Conservation (phyloP, 2,329 filamentous ascomycete genomes). For the Colletotrichum ledebouriae region DNA sequence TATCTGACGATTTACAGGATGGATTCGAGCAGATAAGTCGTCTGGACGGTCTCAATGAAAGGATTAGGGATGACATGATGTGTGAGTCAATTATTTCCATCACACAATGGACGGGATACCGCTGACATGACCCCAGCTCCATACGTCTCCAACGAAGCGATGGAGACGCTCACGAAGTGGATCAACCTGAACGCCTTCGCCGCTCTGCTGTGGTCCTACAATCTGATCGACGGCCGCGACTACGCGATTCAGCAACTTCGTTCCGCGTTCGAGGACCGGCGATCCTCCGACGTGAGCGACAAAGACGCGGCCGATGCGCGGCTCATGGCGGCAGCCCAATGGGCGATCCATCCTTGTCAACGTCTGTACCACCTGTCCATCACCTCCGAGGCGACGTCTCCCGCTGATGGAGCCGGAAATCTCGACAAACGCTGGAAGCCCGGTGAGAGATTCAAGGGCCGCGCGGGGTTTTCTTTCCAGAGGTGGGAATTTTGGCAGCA, state of each 20-base stretch:
- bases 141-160: neutral
- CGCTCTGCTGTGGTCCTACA: conserved; percentile 41
- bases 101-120: neutral
- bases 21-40: conserved; percentile 35
- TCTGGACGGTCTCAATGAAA: conserved; percentile 19
- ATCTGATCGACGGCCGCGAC: conserved; percentile 39
- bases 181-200: conserved; percentile 41
- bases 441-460: conserved; percentile 25
- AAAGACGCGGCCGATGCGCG: conserved; percentile 26
- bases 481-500: conserved; percentile 43
- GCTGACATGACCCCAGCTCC: conserved; percentile 14
- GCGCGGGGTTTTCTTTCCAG: conserved; percentile 31
- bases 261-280: conserved; percentile 40
- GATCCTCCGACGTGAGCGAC: conserved; percentile 23
- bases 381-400: conserved; percentile 2
- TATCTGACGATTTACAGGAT: conserved; percentile 9
- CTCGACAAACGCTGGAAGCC: conserved; percentile 17
- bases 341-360: conserved; percentile 37
- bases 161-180: conserved; percentile 16
- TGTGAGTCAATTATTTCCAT: conserved; percentile 14
- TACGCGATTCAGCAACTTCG: conserved; percentile 39
- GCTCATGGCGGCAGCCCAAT: conserved; percentile 36
- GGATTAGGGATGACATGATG: conserved; percentile 26
- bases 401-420: too few species aligned
- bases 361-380: conserved; percentile 39